A percentile compares a stretch with the other conserved stretches of the same genome.
phyloP scores from a whole-genome alignment of 2,329 filamentous ascomycete genomes.

The Monilinia laxa region DNA sequence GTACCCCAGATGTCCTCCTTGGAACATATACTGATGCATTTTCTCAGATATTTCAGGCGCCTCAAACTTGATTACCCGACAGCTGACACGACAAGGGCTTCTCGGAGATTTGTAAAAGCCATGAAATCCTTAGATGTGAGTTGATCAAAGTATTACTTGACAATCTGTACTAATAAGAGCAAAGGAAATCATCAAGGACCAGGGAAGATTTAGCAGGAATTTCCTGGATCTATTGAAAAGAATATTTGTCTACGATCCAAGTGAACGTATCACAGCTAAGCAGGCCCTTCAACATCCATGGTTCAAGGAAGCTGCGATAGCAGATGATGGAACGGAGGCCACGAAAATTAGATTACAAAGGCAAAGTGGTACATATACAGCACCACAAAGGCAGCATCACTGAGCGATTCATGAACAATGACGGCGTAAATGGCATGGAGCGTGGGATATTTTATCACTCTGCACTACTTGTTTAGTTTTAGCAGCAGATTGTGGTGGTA shows the following conservation, averaged over 20 bases:
- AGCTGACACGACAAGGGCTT: constrained; percentile 62
- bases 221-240: constrained; percentile 64
- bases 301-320: constrained; percentile 63
- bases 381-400: constrained; percentile 32
- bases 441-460: constrained; percentile 31
- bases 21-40: constrained; percentile 37
- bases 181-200: constrained; percentile 65
- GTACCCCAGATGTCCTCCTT: constrained; percentile 30
- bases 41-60: constrained; percentile 63
- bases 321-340: constrained; percentile 68
- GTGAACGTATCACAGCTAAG: constrained; percentile 64
- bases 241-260: constrained; percentile 68
- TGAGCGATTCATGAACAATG: constrained; percentile 37
- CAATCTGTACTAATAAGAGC: constrained; percentile 29
- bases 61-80: constrained; percentile 65
- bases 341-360: constrained; percentile 55
- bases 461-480: constrained; percentile 26
- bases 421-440: constrained; percentile 35
- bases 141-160: constrained; percentile 22
- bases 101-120: constrained; percentile 66
- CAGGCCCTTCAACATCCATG: constrained; percentile 65
- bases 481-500: constrained; percentile 24
- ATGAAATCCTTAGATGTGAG: constrained; percentile 67
- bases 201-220: constrained; percentile 57
- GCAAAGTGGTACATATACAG: constrained; percentile 29